Conservation (phyloP, 2,329 filamentous ascomycete genomes). For the Colletotrichum sp. region DNA sequence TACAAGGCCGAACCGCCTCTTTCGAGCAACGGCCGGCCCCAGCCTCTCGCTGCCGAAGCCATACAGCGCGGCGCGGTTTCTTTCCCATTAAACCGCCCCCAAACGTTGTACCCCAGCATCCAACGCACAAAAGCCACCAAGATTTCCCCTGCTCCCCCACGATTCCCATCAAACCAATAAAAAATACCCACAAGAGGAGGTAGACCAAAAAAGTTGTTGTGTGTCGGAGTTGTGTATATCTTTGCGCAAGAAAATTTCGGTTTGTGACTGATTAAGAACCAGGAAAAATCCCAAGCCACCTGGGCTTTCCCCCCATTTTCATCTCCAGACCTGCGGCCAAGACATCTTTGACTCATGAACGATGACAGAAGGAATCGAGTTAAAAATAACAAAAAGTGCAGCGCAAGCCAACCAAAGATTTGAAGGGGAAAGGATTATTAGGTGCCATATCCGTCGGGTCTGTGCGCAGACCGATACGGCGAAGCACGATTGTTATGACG, state of each 20-base stretch:
- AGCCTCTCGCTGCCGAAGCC: slow-evolving; percentile 4
- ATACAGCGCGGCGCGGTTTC: neutral
- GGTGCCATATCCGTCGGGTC: slow-evolving; percentile 11
- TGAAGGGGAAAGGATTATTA: slow-evolving; percentile 16
- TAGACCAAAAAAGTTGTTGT: slow-evolving; percentile 2
- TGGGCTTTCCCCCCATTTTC: slow-evolving; percentile 40
- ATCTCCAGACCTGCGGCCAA: slow-evolving; percentile 25
- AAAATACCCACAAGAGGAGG: slow-evolving; percentile 9
- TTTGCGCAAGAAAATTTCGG: neutral
- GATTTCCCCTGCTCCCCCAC: neutral
- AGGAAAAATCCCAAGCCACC: slow-evolving; percentile 37
- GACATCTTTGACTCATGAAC: slow-evolving; percentile 23
- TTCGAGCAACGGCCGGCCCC: slow-evolving; percentile 11
- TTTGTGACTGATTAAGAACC: slow-evolving; percentile 23
- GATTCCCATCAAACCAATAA: slow-evolving; percentile 11
- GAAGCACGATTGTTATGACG: neutral
- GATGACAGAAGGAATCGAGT: slow-evolving; percentile 30
- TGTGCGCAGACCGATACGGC: neutral
- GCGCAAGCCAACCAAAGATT: slow-evolving; percentile 15
- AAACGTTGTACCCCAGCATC: neutral
- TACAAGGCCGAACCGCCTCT: slow-evolving; percentile 16
- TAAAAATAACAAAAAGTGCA: slow-evolving; percentile 27
- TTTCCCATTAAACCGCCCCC: neutral
- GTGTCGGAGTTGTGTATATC: slow-evolving; percentile 14
- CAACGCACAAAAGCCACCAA: slow-evolving; percentile 9